Evolutionary conservation across 73 alveolate genomes (phyloP).

Genomic region (Symbiodinium pilosum): DNA sequence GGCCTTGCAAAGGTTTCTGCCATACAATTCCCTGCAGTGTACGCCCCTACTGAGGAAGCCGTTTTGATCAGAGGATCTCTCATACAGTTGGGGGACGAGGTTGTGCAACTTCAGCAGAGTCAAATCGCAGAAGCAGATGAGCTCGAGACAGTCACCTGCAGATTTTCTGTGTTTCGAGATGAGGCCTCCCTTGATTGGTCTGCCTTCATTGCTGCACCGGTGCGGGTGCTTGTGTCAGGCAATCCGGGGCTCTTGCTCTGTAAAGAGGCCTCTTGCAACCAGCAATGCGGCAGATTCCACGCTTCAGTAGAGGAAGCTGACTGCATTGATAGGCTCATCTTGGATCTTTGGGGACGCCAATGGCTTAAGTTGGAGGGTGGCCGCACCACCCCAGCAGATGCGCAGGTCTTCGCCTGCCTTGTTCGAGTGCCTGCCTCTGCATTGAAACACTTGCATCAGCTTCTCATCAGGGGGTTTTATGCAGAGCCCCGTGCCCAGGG

Average conservation of each 20-base stretch:
- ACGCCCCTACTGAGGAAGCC: neutral
- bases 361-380: neutral
- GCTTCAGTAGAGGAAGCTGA: neutral
- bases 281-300: neutral
- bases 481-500: neutral
- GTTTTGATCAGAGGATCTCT: neutral
- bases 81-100: neutral
- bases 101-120: neutral
- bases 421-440: neutral
- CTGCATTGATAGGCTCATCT: neutral
- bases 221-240: neutral
- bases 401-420: neutral
- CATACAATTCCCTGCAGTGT: neutral
- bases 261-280: neutral
- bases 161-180: neutral
- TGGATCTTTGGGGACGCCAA: neutral
- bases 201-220: neutral
- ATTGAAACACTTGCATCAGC: neutral
- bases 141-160: neutral
- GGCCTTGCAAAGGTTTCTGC: neutral
- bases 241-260: neutral
- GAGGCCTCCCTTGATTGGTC: neutral
- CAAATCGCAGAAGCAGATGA: neutral
- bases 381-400: neutral
- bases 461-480: neutral